Base-by-base conservation (phyloP, 371 early-diverging fungal genomes). In the Mucor lusitanicus region DNA sequence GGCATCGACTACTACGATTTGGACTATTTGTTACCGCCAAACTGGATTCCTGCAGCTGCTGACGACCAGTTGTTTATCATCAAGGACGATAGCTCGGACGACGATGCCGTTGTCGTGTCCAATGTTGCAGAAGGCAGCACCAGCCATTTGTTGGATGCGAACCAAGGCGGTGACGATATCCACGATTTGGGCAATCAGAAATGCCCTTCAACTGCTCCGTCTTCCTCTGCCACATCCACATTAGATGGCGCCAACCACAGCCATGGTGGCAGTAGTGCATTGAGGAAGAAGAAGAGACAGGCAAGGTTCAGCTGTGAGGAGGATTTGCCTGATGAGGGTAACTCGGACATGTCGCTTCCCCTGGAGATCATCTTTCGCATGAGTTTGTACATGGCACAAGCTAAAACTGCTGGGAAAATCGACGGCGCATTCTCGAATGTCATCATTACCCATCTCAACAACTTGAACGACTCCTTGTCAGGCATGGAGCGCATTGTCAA, bases 401-500 rank as follows among this genome's bases (percentile, higher is more conserved):
- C 85, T 23, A 78, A 80, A 54, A 73, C 71, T 6, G 69, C 71
- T 40, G 79, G 76, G 1, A 75, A 78, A 54, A 84, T 87, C 28
- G 87, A 88, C 61, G 78, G 75, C 40, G 75, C 76, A 1, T 80
- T 84, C 40, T 79, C 80, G 12, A 82, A 79, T 48, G 75, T 74
- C 17, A 85, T 87, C 61, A 83, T 83, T 33, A 72, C 74, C 37
- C 81, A 81, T 21, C 65, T 89, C 2, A 81, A 84, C 21, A 74
- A 70, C 28, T 62, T 89, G 65, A 84, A 90, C 48, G 94, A 94
- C 67, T 85, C 84, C 67, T 75, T 93, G 40, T 82, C 87, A 30
- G 78, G 81, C 35, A 83, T 93, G 68, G 93, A 94, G 68, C 79
- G 95, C 25, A 90, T 94, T 70, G 79, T 89, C n/a, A 82, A 79